Conservation (phyloP, 345 rosid genomes). For the Hypericum perforatum region DNA sequence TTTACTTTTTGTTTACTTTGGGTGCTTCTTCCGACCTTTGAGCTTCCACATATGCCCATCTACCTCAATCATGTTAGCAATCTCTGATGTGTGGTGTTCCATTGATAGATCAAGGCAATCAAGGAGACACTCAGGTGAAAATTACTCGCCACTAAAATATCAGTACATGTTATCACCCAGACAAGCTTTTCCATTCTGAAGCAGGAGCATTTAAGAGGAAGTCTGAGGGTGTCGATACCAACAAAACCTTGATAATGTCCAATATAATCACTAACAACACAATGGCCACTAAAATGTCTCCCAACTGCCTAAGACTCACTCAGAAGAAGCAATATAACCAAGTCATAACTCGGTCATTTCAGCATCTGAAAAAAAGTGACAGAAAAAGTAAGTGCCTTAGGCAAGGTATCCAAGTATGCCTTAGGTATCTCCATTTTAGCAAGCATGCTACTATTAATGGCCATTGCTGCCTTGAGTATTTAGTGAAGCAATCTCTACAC, state of each 20-base stretch:
- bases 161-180: constrained; percentile 78
- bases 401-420: constrained; percentile 78
- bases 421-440: constrained; percentile 88
- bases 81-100: constrained; percentile 75
- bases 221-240: background rate
- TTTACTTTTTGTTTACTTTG: constrained; percentile 31
- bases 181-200: constrained; percentile 69
- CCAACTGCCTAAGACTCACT: too few relatives aligned
- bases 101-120: constrained; percentile 84
- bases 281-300: too few relatives aligned
- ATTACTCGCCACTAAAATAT: constrained; percentile 61
- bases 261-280: too few relatives aligned
- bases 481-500: constrained; percentile 76
- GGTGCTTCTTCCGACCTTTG: constrained; percentile 41
- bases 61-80: constrained; percentile 77
- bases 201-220: constrained; percentile 1
- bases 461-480: constrained; percentile 95
- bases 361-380: background rate
- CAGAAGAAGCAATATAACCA: too few relatives aligned
- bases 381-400: constrained; percentile 45
- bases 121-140: constrained; percentile 75
- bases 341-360: too few relatives aligned
- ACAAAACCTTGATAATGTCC: too few relatives aligned
- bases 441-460: constrained; percentile 80
- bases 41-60: constrained; percentile 75